A percentile compares a stretch with the other conserved stretches of the same genome.
Evolutionary conservation across 352 stramenopile species (phyloP).

Genomic region (Pythium dissimile): DNA sequence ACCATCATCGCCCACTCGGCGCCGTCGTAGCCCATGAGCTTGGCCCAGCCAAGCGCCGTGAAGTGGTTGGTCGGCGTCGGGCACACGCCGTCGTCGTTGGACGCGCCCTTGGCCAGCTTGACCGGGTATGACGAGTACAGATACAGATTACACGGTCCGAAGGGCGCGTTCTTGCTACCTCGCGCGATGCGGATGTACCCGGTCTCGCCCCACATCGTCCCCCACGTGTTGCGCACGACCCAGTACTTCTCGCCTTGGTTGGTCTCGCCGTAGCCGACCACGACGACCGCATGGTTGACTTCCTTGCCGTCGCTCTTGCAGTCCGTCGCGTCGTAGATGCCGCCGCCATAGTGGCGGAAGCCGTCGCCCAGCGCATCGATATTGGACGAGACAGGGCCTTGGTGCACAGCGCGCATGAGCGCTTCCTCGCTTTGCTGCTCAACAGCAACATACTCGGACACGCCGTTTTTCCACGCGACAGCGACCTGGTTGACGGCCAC

Average conservation of each 20-base stretch:
- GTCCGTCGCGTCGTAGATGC: conserved; percentile 82
- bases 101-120: conserved; percentile 31
- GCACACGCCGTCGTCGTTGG: conserved; percentile 31
- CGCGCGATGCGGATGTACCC: conserved; percentile 79
- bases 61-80: conserved; percentile 26
- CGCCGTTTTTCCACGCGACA: conserved; percentile 41
- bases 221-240: conserved; percentile 90
- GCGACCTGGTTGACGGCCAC: conserved; percentile 33
- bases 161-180: conserved; percentile 17
- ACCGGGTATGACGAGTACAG: conserved; percentile 70
- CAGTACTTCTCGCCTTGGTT: conserved; percentile 75
- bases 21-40: conserved; percentile 37
- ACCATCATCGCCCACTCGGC: conserved; percentile 43
- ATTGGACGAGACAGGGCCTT: conserved; percentile 71
- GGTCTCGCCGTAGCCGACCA: conserved; percentile 83
- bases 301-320: conserved; percentile 70
- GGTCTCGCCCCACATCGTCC: conserved; percentile 84
- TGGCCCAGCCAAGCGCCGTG: conserved; percentile 31
- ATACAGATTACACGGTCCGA: conserved; percentile 76
- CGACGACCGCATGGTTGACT: conserved; percentile 86
- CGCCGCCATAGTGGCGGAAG: conserved; percentile 83
- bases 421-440: conserved; percentile 48
- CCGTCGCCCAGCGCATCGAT: conserved; percentile 67
- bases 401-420: conserved; percentile 55
- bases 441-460: conserved; percentile 57